phyloP scores from a whole-genome alignment of 192 early-diverging fungal species.

The Endogone sp. region DNA sequence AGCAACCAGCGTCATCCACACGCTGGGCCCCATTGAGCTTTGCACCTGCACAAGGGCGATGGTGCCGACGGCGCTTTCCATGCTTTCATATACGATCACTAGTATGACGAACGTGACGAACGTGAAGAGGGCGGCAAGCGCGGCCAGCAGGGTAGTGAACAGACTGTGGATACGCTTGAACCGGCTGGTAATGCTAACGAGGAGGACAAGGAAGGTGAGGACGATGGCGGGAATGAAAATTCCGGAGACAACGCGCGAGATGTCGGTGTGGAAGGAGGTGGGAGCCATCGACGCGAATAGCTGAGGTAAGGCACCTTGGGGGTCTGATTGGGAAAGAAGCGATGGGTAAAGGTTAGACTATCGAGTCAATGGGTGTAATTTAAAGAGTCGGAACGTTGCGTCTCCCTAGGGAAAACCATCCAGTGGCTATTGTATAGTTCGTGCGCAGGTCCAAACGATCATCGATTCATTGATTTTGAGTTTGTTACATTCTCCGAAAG shows the following conservation, averaged over 20 bases:
- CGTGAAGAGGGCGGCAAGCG: not conserved
- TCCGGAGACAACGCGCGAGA: slow-evolving; percentile 7
- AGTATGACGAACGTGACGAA: not conserved
- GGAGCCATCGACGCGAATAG: not conserved
- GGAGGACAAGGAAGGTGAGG: not conserved
- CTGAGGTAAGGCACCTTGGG: not conserved
- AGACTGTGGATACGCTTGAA: not conserved
- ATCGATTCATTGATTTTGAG: too few species aligned
- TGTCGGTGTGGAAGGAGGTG: not conserved
- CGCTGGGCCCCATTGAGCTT: not conserved
- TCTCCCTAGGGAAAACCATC: too few species aligned
- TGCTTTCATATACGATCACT: not conserved
- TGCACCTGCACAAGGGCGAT: not conserved
- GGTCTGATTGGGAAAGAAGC: not conserved
- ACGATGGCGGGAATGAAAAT: slow-evolving; percentile 5
- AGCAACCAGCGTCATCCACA: slow-evolving; percentile 3
- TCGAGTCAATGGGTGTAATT: too few species aligned
- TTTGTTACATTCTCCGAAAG: too few species aligned
- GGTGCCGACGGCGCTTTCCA: not conserved
- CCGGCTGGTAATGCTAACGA: not conserved
- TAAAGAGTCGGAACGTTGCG: too few species aligned
- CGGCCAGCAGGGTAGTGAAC: not conserved
- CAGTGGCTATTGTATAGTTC: too few species aligned
- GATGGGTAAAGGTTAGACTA: too few species aligned
- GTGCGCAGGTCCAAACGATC: too few species aligned